A percentile compares a stretch with the other conserved stretches of the same genome.
Evolutionary conservation across 441 rosid species (phyloP).

Genomic region (Corymbia citriodora): DNA sequence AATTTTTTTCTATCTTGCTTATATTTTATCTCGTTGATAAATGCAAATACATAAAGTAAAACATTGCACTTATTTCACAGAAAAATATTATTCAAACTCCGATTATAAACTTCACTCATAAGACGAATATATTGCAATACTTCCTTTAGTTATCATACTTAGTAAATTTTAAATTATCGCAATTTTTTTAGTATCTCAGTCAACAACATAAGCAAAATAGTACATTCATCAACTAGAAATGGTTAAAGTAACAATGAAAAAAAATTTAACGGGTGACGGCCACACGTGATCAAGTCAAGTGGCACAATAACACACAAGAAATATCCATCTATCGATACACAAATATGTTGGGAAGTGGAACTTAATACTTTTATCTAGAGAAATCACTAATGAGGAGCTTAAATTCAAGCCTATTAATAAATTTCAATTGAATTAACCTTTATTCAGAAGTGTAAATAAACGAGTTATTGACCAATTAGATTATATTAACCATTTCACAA

Average conservation of each 20-base stretch:
- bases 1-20: not conserved
- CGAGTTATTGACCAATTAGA: not conserved
- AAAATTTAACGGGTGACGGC: not conserved
- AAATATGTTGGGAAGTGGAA: not conserved
- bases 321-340: not conserved
- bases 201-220: not conserved
- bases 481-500: not conserved
- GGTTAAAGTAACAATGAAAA: not conserved
- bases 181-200: not conserved
- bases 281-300: not conserved
- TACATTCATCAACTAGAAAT: not conserved
- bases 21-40: not conserved
- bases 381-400: not conserved
- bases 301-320: fast-evolving
- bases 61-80: not conserved
- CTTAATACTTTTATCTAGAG: not conserved
- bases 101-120: not conserved
- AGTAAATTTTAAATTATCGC: not conserved
- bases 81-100: not conserved
- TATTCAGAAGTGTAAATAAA: not conserved
- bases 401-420: not conserved
- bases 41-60: not conserved
- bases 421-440: not conserved
- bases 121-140: not conserved
- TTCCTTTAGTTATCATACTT: not conserved